Evolutionary conservation across 495 filamentous ascomycete genomes (phyloP).

Genomic region (Chaetomium tenue): DNA sequence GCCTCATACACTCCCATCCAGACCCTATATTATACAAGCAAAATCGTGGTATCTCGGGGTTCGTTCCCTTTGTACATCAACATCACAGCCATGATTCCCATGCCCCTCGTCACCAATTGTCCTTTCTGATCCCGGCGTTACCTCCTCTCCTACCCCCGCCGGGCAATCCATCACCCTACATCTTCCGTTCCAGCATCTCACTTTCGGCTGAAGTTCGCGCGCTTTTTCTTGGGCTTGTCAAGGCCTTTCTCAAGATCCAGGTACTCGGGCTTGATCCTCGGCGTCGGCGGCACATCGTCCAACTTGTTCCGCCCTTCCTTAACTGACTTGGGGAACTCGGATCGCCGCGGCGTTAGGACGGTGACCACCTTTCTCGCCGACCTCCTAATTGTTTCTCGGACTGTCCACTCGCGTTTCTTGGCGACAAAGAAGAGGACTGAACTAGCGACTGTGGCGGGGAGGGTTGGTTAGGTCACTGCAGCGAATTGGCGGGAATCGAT

Average conservation of each 20-base stretch:
- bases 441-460: conserved; percentile 40
- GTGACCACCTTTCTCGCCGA: conserved; percentile 54
- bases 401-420: conserved; percentile 58
- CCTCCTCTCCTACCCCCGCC: not conserved
- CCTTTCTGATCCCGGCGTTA: not conserved
- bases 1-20: conserved; percentile 24
- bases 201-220: conserved; percentile 38
- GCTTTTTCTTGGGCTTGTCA: conserved; percentile 40
- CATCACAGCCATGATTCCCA: not conserved
- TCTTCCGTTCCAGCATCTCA: conserved; percentile 3
- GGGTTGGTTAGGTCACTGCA: not conserved
- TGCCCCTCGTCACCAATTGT: not conserved
- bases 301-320: conserved; percentile 46
- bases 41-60: conserved; percentile 24
- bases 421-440: conserved; percentile 54
- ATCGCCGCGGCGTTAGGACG: conserved; percentile 53
- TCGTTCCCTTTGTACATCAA: conserved; percentile 18
- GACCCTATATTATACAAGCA: conserved; percentile 33
- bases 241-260: conserved; percentile 53
- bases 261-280: conserved; percentile 40
- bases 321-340: conserved; percentile 54
- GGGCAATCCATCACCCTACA: not conserved
- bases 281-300: conserved; percentile 54
- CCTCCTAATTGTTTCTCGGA: conserved; percentile 51
- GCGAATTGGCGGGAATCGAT: not conserved